Evolutionary conservation across 2,329 filamentous ascomycete species (phyloP).

Genomic region (Harringtonia aguacate): DNA sequence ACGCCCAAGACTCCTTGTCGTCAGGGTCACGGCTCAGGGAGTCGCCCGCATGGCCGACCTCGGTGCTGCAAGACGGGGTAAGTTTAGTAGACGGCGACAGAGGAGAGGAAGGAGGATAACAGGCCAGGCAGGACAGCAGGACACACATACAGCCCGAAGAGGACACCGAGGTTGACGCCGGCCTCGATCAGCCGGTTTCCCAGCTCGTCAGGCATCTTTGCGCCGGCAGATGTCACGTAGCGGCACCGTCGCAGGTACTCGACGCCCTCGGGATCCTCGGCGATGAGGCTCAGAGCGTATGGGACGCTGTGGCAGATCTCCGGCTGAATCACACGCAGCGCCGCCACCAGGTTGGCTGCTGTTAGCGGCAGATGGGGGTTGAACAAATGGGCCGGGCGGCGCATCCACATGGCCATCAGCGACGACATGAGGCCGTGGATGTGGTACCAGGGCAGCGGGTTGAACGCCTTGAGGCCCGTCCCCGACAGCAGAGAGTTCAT

Average conservation of each 20-base stretch:
- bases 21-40: conserved; percentile 25
- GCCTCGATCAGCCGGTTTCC: conserved; percentile 34
- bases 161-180: conserved; percentile 34
- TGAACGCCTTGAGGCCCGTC: conserved; percentile 28
- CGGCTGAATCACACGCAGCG: conserved; percentile 26
- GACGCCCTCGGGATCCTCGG: conserved; percentile 40
- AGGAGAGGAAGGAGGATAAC: conserved; percentile 6
- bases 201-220: conserved; percentile 40
- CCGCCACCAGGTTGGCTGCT: conserved; percentile 26
- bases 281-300: conserved; percentile 45
- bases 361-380: conserved; percentile 26
- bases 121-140: too few relatives aligned
- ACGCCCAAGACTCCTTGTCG: conserved; percentile 28
- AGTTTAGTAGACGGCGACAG: too few relatives aligned
- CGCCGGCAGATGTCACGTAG: conserved; percentile 39
- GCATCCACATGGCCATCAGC: conserved; percentile 31
- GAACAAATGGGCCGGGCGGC: conserved; percentile 28
- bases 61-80: conserved; percentile 15
- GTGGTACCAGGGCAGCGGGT: conserved; percentile 32
- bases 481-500: conserved; percentile 22
- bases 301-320: conserved; percentile 46
- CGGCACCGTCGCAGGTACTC: conserved; percentile 28
- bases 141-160: conserved; percentile 27
- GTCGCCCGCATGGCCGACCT: conserved; percentile 30
- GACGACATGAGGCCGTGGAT: conserved; percentile 29